Evolutionary conservation across 352 stramenopile genomes (phyloP).

Genomic region (Phytophthora cajani): DNA sequence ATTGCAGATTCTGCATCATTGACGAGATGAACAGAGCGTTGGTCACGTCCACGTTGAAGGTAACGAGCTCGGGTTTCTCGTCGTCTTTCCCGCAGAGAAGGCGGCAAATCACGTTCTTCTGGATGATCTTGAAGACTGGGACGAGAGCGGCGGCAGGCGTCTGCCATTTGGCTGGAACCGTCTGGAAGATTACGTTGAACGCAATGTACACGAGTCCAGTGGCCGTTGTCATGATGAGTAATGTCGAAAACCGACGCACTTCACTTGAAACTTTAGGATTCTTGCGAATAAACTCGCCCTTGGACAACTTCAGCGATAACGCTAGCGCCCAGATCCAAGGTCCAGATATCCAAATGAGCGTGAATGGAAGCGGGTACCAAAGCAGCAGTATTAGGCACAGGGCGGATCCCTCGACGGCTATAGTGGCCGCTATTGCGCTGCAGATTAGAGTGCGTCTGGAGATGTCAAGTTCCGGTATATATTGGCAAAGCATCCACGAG

Average conservation of each 20-base stretch:
- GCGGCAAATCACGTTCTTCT: conserved; percentile 23
- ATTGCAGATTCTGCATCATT: conserved; percentile 45
- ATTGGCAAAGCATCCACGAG: conserved; percentile 15
- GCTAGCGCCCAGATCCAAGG: conserved; percentile 19
- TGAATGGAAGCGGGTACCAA: conserved; percentile 26
- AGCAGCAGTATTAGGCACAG: conserved; percentile 16
- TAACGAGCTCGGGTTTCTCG: conserved; percentile 42
- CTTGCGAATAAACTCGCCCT: conserved; percentile 17
- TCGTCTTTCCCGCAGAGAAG: conserved; percentile 30
- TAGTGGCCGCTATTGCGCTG: conserved; percentile 5
- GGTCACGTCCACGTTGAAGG: conserved; percentile 60
- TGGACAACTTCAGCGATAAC: conserved; percentile 18
- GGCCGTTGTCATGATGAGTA: conserved; percentile 15
- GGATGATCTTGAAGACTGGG: conserved; percentile 17
- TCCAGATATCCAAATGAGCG: conserved; percentile 17
- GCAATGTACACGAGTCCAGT: conserved; percentile 5
- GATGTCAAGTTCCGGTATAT: conserved; percentile 18
- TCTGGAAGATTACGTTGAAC: conserved; percentile 19
- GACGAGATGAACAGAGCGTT: conserved; percentile 50
- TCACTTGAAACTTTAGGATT: conserved; percentile 9
- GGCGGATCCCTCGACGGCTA: conserved; percentile 1
- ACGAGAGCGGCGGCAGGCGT: conserved; percentile 8
- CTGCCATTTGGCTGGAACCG: conserved; percentile 18
- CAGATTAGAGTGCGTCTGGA: conserved; percentile 5
- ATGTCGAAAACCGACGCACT: conserved; percentile 17